Base-by-base conservation (phyloP, 2,329 filamentous ascomycete genomes). In the Penicillium sp. region DNA sequence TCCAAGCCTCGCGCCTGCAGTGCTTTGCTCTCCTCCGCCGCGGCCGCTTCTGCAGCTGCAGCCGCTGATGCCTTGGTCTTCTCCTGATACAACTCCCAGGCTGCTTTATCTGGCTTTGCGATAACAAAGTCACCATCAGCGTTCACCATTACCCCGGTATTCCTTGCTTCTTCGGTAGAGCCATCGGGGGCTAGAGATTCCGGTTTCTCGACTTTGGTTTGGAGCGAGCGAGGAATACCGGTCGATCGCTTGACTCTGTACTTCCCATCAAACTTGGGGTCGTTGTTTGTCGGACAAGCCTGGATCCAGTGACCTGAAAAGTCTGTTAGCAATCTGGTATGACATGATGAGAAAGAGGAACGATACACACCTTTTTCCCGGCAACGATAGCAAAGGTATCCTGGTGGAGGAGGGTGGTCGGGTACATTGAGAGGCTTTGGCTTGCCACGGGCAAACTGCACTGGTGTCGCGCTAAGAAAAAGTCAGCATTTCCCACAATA, bases 61-160 rank as follows among this genome's bases (percentile, higher is more conserved):
- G 90, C 88, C 44, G 90, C 90, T 53, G 90, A 88, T 57, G 88
- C 90, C 75, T 95, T 94, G 56, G 90, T 86, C 78, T 96, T 96
- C 72, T 92, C 92, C 77, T 97, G 92, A 77, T 93, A 97, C 74
- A 96, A 87, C 75, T 97, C 90, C 94, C 94, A 99, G 41, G 93
- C 88, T 63, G 89, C 92, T 77, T 94, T 93, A 76, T 99, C 94
- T 62, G 93, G 90, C 77, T 95, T 89, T 59, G 92, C 92, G 79
- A 97, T 90, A 67, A 99, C 94, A 79, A 94, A 97, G 73, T 97
- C 92, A 73, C 94, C 94, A 72, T 96, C 92, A 58, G 92, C 90
- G 75, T 97, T 97, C 64, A 97, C 89, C 93, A 97, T 97, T 70
- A 97, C 88, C 66, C 92, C 91, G 56, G 90, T 88, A 61, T 91